A percentile compares a stretch with the other conserved stretches of the same genome.
These are phyloP conservation scores for Mollisia scopiformis DNA, from an alignment of 2,329 filamentous ascomycete genomes.

Conservation along the genomic window DNA sequence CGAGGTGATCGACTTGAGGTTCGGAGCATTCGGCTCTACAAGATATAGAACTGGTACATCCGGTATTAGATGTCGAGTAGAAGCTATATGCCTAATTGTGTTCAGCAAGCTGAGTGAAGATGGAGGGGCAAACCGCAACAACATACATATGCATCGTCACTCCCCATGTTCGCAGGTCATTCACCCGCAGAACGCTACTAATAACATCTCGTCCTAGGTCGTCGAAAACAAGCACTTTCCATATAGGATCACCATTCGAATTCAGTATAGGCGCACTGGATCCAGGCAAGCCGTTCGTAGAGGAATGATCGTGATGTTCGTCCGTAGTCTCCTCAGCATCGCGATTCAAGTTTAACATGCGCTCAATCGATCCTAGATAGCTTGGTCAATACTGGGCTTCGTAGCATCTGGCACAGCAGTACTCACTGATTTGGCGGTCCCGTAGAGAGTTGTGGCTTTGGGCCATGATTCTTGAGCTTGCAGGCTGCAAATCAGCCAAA, in stretches of 20 bases:
- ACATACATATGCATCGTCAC: constrained; percentile 91
- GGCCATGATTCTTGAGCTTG: constrained; percentile 49
- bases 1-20: constrained; percentile 79
- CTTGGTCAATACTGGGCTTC: constrained; percentile 1
- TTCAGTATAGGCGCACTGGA: constrained; percentile 81
- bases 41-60: constrained; percentile 97
- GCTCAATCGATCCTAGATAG: constrained; percentile 80
- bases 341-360: constrained; percentile 93
- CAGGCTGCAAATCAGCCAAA: constrained; percentile 38
- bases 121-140: not conserved
- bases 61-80: constrained; percentile 84
- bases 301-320: constrained; percentile 63
- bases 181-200: constrained; percentile 92
- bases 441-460: constrained; percentile 61
- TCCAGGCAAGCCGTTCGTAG: constrained; percentile 63
- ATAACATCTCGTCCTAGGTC: constrained; percentile 91
- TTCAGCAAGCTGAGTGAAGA: constrained; percentile 27
- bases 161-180: constrained; percentile 90
- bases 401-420: constrained; percentile 23
- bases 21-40: constrained; percentile 83
- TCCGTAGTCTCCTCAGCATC: constrained; percentile 55
- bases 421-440: constrained; percentile 72
- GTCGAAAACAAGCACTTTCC: constrained; percentile 98
- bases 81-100: constrained; percentile 73
- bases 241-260: constrained; percentile 88